Evolutionary conservation across 257 asterid species (phyloP), one percentile per base, ranked within the genome.

Genomic region (Scutellaria barbata): DNA sequence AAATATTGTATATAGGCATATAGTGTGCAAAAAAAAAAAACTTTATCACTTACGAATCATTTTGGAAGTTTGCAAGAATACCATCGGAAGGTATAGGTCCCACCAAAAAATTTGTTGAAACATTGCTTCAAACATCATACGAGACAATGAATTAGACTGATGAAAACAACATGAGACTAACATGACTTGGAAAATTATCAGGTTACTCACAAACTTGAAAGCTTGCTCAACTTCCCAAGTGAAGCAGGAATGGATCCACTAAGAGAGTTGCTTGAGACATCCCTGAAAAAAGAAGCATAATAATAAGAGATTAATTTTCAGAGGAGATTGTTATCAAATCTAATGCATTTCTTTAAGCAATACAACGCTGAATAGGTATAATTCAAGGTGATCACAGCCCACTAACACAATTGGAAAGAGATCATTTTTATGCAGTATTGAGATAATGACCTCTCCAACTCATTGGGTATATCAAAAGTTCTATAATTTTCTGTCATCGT

Each of bases 181-280:
- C 50, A 33, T 54, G 20, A 68, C 61, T 66, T 8, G 39, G 50
- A 52, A 77, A 25, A 63, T 14, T 14, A 56, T 63, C 7, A 65
- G n/a, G 51, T 46, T 41, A 86, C 97, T 80, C 82, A 91, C 97
- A 91, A 85, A 66, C 66, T 66, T 7, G 68, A 72, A 56, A 91
- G 97, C 80, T 85, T 84, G 85, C 60, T 76, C 73, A 89, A 81
- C 62, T 79, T 89, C 69, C 97, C 97, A 70, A 91, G 87, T 18
- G 97, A 87, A 63, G 81, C 74, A 60, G 97, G 97, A 83, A 91
- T 88, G 69, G 53, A 80, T 80, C 96, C 95, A 75, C 97, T 85
- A 40, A 91, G 91, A 76, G 89, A 85, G 81, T 91, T 91, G 89
- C 97, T 87, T 42, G 97, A 91, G 61, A 91, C 83, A 82, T 91